Evolutionary conservation across 148 eudicot genomes (phyloP).

Genomic region (Vaccinium macrocarpon): DNA sequence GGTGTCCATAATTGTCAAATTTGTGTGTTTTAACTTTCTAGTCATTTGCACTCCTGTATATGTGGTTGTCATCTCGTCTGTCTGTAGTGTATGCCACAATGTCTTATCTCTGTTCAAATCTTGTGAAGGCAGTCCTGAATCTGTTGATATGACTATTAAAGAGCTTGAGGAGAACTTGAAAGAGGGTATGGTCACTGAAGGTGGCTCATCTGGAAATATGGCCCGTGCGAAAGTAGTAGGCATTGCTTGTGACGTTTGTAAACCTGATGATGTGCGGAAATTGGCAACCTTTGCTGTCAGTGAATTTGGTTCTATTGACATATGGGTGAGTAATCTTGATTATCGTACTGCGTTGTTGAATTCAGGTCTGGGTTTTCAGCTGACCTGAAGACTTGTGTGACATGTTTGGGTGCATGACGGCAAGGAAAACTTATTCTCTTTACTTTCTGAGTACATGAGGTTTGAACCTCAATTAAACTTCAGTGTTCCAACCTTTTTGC

Average conservation of each 20-base stretch:
- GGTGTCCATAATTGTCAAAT: conserved; percentile 18
- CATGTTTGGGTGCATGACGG: neutral
- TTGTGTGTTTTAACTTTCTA: neutral
- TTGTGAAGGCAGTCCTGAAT: conserved; percentile 59
- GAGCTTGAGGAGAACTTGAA: conserved; percentile 82
- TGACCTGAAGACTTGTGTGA: neutral
- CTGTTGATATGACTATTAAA: conserved; percentile 75
- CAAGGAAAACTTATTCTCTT: neutral
- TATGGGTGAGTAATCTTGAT: conserved; percentile 66
- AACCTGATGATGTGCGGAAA: conserved; percentile 69
- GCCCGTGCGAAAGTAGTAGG: conserved; percentile 82
- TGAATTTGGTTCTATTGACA: conserved; percentile 84
- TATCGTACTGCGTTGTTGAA: neutral
- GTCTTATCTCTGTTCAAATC: conserved; percentile 20
- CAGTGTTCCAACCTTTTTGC: conserved; percentile 19
- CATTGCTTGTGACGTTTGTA: conserved; percentile 83
- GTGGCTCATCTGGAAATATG: conserved; percentile 41
- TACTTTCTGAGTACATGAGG: neutral
- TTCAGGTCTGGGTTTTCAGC: neutral
- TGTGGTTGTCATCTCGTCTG: conserved; percentile 5
- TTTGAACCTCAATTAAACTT: neutral
- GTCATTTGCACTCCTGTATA: neutral
- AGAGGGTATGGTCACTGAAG: conserved; percentile 46
- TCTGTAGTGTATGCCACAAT: conserved; percentile 17
- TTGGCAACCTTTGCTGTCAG: conserved; percentile 68